Evolutionary conservation across 495 filamentous ascomycete species (phyloP).

Genomic region (Durotheca rogersii): DNA sequence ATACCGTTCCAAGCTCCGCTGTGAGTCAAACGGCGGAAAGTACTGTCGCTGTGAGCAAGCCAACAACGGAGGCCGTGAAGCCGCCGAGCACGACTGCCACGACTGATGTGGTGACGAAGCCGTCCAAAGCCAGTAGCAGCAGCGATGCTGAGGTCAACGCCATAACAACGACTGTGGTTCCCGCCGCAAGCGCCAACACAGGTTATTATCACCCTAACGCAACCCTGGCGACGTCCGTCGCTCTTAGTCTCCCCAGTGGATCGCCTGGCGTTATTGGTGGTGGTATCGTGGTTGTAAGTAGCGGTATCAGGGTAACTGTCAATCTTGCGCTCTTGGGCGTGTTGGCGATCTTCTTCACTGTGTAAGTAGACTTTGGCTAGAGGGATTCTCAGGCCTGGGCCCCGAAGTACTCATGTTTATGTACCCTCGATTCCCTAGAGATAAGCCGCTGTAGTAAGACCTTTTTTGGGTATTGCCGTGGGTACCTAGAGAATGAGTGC

Average conservation of each 20-base stretch:
- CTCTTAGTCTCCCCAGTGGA: neutral
- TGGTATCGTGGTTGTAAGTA: slow-evolving; percentile 26
- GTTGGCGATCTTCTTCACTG: slow-evolving; percentile 32
- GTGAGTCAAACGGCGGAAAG: neutral
- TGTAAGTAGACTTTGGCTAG: slow-evolving; percentile 23
- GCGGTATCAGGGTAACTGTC: slow-evolving; percentile 31
- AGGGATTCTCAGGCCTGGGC: too few relatives aligned
- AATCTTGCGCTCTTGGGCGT: slow-evolving; percentile 36
- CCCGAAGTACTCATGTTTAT: too few relatives aligned
- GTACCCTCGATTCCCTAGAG: too few relatives aligned
- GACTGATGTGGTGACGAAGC: neutral
- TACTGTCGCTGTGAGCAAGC: slow-evolving; percentile 1
- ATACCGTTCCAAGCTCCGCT: neutral
- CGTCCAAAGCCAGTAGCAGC: slow-evolving; percentile 6
- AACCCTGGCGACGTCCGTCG: slow-evolving; percentile 16
- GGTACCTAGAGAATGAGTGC: too few relatives aligned
- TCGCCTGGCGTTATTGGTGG: neutral
- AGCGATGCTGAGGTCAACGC: slow-evolving; percentile 21
- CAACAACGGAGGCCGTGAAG: slow-evolving; percentile 9
- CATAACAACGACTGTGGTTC: slow-evolving; percentile 23
- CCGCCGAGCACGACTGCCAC: neutral
- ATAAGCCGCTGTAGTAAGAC: too few relatives aligned
- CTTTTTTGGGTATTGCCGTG: too few relatives aligned
- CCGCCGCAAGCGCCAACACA: slow-evolving; percentile 11
- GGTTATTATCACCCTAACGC: slow-evolving; percentile 26